Conservation (phyloP, 2,329 filamentous ascomycete genomes). For the Aspergillus niger region DNA sequence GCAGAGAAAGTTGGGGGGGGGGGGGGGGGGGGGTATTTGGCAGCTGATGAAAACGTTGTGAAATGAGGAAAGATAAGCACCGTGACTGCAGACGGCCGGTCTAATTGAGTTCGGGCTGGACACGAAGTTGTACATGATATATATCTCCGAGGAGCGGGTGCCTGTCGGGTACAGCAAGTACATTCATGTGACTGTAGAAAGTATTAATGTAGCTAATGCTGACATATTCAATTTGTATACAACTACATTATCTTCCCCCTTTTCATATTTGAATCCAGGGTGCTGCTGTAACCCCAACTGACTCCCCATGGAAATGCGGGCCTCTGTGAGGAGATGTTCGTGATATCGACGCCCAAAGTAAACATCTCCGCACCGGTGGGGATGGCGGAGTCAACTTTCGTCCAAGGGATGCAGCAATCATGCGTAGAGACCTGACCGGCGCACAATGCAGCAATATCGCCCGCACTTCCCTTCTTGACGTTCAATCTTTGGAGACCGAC, state of each 20-base stretch:
- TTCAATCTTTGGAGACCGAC: background rate
- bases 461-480: background rate
- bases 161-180: no score
- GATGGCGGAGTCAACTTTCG: conserved; percentile 12
- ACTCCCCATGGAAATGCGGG: background rate
- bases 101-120: background rate
- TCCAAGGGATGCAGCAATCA: background rate
- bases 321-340: conserved; percentile 11
- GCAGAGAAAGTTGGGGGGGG: background rate
- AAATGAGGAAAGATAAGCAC: background rate
- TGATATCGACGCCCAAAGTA: conserved; percentile 6
- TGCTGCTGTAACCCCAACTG: background rate
- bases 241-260: background rate
- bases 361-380: conserved; percentile 28
- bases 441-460: background rate
- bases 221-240: background rate
- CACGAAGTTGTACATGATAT: background rate
- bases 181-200: no score
- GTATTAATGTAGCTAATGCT: background rate
- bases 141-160: background rate
- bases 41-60: background rate
- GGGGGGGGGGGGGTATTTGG: background rate
- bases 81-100: background rate
- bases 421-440: background rate
- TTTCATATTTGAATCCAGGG: background rate